These are phyloP conservation scores for Mycena rebaudengoi DNA, from an alignment of 768 basidiomycete genomes.

Conservation along the genomic window DNA sequence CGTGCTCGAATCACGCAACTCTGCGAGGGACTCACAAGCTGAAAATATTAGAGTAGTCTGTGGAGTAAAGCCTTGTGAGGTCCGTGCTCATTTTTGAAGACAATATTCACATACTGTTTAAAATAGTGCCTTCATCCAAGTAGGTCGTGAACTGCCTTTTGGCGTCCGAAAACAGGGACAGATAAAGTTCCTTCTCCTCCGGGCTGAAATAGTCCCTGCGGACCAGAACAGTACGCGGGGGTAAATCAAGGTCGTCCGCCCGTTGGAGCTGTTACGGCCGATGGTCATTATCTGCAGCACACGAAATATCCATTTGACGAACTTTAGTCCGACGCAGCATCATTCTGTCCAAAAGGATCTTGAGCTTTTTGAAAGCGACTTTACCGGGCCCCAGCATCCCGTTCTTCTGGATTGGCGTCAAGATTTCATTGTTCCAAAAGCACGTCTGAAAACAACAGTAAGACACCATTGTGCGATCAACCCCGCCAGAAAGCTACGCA, in stretches of 20 bases:
- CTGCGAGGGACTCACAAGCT: constrained; percentile 64
- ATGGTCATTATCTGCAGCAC: background rate
- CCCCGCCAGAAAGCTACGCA: constrained; percentile 42
- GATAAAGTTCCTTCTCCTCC: constrained; percentile 95
- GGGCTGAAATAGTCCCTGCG: constrained; percentile 93
- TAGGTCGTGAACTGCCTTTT: constrained; percentile 93
- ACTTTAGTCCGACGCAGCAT: constrained; percentile 95
- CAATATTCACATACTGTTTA: constrained; percentile 77
- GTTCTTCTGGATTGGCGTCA: constrained; percentile 94
- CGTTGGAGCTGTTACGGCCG: constrained; percentile 76
- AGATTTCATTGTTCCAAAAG: constrained; percentile 96
- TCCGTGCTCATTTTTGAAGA: background rate
- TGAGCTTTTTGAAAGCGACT: constrained; percentile 91
- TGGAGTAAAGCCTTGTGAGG: constrained; percentile 10
- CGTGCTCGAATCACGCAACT: background rate
- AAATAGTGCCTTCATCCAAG: constrained; percentile 86
- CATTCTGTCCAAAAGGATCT: constrained; percentile 89
- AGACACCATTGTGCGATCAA: background rate
- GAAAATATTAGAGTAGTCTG: constrained; percentile 92
- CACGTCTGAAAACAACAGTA: constrained; percentile 67
- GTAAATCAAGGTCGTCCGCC: constrained; percentile 95
- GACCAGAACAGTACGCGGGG: constrained; percentile 90
- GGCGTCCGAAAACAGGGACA: constrained; percentile 91
- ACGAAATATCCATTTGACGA: background rate
- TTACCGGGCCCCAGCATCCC: constrained; percentile 85